These are phyloP conservation scores for Colletotrichum salicis DNA, from an alignment of 2,329 filamentous ascomycete species.

Conservation along the genomic window DNA sequence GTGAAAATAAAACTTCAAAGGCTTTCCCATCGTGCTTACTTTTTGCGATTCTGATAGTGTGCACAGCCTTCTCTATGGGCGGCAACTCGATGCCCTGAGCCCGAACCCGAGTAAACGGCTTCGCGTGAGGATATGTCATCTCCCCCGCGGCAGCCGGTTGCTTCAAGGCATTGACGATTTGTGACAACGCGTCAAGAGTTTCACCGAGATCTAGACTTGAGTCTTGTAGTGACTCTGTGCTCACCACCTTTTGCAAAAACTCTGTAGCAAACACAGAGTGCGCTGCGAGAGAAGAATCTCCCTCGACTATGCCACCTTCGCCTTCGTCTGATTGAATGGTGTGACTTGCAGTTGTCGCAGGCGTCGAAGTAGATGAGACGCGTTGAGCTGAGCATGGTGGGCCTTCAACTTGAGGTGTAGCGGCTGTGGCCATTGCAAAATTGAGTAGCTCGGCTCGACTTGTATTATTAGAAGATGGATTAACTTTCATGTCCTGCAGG, in stretches of 20 bases:
- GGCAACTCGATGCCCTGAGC: conserved; percentile 32
- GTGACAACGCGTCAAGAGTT: conserved; percentile 48
- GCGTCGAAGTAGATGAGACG: conserved; percentile 26
- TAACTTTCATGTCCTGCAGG: conserved; percentile 47
- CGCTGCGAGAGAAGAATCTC: conserved; percentile 56
- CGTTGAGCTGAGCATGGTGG: not conserved
- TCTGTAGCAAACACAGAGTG: conserved; percentile 59
- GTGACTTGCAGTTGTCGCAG: conserved; percentile 32
- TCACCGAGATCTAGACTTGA: conserved; percentile 47
- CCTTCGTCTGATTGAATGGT: conserved; percentile 33
- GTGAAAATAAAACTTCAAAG: too few species aligned
- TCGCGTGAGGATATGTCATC: conserved; percentile 42
- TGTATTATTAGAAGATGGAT: conserved; percentile 34
- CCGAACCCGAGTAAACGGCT: conserved; percentile 5
- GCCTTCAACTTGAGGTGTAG: not conserved
- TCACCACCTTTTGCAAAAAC: conserved; percentile 52
- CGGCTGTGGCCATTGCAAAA: not conserved
- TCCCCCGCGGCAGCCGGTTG: conserved; percentile 40
- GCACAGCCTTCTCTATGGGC: conserved; percentile 33
- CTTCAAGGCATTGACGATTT: conserved; percentile 43
- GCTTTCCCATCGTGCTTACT: not conserved
- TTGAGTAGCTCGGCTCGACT: not conserved
- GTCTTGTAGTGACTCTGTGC: conserved; percentile 38
- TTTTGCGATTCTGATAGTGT: conserved; percentile 17
- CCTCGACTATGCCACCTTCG: conserved; percentile 50